phyloP scores from a whole-genome alignment of 176 grass and related monocot species.

The Cymbopogon citratus region DNA sequence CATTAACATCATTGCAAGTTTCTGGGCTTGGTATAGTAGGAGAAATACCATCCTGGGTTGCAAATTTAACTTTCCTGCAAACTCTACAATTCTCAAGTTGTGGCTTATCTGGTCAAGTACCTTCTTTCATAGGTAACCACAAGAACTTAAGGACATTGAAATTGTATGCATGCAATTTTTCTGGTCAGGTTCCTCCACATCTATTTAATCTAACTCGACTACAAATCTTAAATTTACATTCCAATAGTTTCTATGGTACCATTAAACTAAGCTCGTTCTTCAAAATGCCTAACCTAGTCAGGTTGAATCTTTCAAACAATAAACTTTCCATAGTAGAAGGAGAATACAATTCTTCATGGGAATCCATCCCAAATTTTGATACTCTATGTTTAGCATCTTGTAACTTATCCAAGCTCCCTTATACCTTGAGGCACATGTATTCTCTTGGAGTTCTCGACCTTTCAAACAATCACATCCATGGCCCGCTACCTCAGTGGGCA shows the following conservation, averaged over 20 bases:
- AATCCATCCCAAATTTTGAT: no score
- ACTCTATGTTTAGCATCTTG: no score
- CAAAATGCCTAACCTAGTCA: no score
- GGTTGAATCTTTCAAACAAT: no score
- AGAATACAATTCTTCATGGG: conserved; percentile 9
- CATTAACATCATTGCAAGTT: neutral
- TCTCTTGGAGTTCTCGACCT: conserved; percentile 38
- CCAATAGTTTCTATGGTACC: no score
- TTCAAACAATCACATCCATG: conserved; percentile 45
- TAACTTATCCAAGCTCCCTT: conserved; percentile 46
- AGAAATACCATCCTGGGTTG: neutral
- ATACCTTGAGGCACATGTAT: conserved; percentile 13
- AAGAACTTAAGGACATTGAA: neutral
- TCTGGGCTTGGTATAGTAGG: conserved; percentile 7
- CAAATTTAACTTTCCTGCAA: conserved; percentile 9
- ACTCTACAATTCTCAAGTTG: neutral
- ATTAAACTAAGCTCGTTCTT: no score
- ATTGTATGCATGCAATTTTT: neutral
- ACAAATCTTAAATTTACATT: no score
- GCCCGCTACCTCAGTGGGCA: conserved; percentile 44
- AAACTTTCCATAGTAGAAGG: conserved; percentile 27
- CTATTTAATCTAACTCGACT: neutral
- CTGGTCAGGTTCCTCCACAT: neutral
- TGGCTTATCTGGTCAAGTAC: conserved; percentile 31
- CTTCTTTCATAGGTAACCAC: conserved; percentile 28